Conservation (phyloP, 1,139 yeast genomes). For the Pichia norvegensis region DNA sequence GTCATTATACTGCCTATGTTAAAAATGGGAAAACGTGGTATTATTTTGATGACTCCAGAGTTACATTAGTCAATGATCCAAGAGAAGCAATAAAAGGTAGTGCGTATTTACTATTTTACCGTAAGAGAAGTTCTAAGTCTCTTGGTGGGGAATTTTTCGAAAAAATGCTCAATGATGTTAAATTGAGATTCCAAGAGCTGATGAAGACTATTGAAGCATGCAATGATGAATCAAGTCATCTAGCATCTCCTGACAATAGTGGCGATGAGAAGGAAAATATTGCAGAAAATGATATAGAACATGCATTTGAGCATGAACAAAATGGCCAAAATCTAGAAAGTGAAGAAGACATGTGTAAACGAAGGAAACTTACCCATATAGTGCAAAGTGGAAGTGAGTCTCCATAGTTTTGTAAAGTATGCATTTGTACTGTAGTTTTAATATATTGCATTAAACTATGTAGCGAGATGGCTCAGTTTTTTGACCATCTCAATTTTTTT, state of each 20-base stretch:
- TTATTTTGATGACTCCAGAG: slow-evolving; percentile 82
- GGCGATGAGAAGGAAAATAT: background rate
- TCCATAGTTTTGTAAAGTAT: background rate
- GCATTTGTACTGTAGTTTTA: background rate
- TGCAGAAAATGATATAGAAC: background rate
- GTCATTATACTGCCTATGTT: slow-evolving; percentile 90
- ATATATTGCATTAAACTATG: too few relatives aligned
- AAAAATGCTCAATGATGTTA: slow-evolving; percentile 18
- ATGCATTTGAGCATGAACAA: background rate
- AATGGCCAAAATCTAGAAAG: background rate
- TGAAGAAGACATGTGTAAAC: slow-evolving; percentile 11
- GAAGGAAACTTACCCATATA: slow-evolving; percentile 7
- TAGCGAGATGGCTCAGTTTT: too few relatives aligned
- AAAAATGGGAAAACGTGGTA: slow-evolving; percentile 80
- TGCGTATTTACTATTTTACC: slow-evolving; percentile 81
- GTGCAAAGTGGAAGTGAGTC: background rate
- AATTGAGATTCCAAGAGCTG: slow-evolving; percentile 13
- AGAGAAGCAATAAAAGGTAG: slow-evolving; percentile 63
- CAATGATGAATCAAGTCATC: slow-evolving; percentile 4
- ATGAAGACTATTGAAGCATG: slow-evolving; percentile 11
- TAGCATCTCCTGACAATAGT: background rate
- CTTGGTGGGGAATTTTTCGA: slow-evolving; percentile 26
- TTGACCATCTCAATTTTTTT: too few relatives aligned
- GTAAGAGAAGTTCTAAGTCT: slow-evolving; percentile 39
- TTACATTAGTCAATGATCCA: slow-evolving; percentile 48